These are phyloP conservation scores for Candida neerlandica DNA, from an alignment of 1,139 yeast species.

Conservation along the genomic window DNA sequence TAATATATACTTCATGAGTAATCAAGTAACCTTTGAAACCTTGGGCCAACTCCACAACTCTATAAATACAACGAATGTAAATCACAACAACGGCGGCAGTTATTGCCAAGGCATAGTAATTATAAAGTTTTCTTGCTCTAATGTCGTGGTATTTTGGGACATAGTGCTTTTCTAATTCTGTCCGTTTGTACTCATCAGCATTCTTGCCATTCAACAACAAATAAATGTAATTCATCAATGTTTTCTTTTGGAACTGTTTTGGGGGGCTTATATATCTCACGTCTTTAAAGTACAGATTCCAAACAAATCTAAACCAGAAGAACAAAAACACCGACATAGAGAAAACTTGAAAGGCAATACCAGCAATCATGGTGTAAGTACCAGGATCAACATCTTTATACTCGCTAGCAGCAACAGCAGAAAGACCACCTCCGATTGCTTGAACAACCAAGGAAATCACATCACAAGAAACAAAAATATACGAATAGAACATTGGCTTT, in stretches of 20 bases:
- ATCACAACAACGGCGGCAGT: slow-evolving; percentile 54
- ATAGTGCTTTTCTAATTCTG: slow-evolving; percentile 30
- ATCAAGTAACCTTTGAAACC: slow-evolving; percentile 78
- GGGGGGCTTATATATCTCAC: slow-evolving; percentile 2
- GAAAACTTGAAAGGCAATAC: slow-evolving; percentile 75
- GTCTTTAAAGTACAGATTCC: slow-evolving; percentile 38
- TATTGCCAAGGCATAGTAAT: slow-evolving; percentile 50
- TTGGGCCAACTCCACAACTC: slow-evolving; percentile 73
- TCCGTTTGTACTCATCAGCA: slow-evolving; percentile 21
- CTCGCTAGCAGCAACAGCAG: slow-evolving; percentile 53
- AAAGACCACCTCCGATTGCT: slow-evolving; percentile 80
- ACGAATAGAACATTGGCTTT: slow-evolving; percentile 73
- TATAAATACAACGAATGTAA: slow-evolving; percentile 71
- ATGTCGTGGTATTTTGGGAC: slow-evolving; percentile 41
- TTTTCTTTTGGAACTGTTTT: slow-evolving; percentile 2
- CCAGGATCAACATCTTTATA: slow-evolving; percentile 50
- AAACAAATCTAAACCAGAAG: slow-evolving; percentile 56
- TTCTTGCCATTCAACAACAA: slow-evolving; percentile 26
- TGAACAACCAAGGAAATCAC: slow-evolving; percentile 69
- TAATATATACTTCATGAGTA: slow-evolving; percentile 66
- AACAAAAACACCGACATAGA: slow-evolving; percentile 67
- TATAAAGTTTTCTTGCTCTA: slow-evolving; percentile 41
- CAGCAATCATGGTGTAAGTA: slow-evolving; percentile 76
- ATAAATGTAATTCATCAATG: slow-evolving; percentile 22
- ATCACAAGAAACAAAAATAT: slow-evolving; percentile 66